Percentiles rank a stretch among this genome's conserved stretches.
phyloP scores from a whole-genome alignment of 2,329 filamentous ascomycete genomes.

The Sporothrix humicola region DNA sequence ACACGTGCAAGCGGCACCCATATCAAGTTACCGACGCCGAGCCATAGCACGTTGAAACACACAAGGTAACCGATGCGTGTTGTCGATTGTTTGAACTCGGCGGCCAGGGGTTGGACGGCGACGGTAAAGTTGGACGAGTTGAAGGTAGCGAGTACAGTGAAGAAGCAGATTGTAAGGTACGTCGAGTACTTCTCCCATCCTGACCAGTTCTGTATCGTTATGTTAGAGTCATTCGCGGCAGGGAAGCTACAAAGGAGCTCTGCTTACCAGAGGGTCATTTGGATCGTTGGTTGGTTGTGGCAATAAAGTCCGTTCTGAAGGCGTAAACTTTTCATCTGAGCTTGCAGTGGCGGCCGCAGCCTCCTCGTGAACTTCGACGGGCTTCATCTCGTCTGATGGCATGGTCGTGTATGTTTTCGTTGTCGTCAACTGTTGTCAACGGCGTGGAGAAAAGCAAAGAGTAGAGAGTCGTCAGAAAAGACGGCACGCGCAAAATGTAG shows the following conservation, averaged over 20 bases:
- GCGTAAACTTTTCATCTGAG: not conserved
- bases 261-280: not conserved
- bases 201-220: not conserved
- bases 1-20: not conserved
- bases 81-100: not conserved
- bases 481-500: not conserved
- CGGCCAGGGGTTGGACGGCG: not conserved
- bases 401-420: not conserved
- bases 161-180: not conserved
- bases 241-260: not conserved
- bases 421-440: not conserved
- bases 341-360: not conserved
- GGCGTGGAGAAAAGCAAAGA: not conserved
- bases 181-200: constrained; percentile 12
- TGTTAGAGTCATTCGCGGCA: not conserved
- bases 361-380: not conserved
- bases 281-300: constrained; percentile 1
- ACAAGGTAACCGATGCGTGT: constrained; percentile 3
- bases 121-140: constrained; percentile 14
- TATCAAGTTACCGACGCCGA: not conserved
- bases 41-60: not conserved
- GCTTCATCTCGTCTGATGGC: constrained; percentile 5
- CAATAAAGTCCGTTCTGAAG: not conserved
- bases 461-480: no score
- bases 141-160: not conserved